These are phyloP conservation scores for Lentinula boryana DNA, from an alignment of 768 basidiomycete species.

Conservation along the genomic window DNA sequence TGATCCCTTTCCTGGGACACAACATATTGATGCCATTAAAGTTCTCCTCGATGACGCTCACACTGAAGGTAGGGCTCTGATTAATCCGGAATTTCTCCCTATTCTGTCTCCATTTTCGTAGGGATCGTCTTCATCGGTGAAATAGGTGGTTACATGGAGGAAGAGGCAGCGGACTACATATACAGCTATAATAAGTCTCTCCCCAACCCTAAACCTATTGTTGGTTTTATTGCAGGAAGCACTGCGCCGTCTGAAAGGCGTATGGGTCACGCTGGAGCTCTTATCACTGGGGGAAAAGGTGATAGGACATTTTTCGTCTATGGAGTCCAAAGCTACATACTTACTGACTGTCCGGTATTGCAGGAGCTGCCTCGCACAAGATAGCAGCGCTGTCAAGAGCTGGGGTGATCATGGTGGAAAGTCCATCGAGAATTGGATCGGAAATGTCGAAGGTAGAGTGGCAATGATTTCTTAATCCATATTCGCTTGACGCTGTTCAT, in stretches of 20 bases:
- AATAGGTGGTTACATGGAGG: slow-evolving; percentile 99
- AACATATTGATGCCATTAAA: slow-evolving; percentile 93
- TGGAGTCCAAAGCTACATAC: background rate
- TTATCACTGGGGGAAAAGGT: slow-evolving; percentile 98
- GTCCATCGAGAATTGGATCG: slow-evolving; percentile 89
- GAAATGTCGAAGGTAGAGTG: slow-evolving; percentile 80
- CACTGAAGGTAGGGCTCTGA: slow-evolving; percentile 67
- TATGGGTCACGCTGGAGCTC: slow-evolving; percentile 98
- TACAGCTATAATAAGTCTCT: slow-evolving; percentile 89
- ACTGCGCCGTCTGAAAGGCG: slow-evolving; percentile 97
- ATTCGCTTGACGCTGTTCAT: background rate
- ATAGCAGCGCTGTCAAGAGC: slow-evolving; percentile 86
- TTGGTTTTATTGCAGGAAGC: slow-evolving; percentile 95
- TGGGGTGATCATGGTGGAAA: slow-evolving; percentile 89
- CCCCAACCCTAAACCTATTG: slow-evolving; percentile 84
- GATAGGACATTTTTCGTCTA: slow-evolving; percentile 9
- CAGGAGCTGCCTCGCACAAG: slow-evolving; percentile 90
- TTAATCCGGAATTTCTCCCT: background rate
- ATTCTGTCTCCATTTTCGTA: slow-evolving; percentile 18
- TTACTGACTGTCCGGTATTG: slow-evolving; percentile 3
- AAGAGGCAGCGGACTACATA: slow-evolving; percentile 96
- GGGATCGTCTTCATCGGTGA: slow-evolving; percentile 98
- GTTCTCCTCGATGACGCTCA: slow-evolving; percentile 92
- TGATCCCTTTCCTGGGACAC: slow-evolving; percentile 93
- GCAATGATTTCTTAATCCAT: background rate